phyloP scores from a whole-genome alignment of 257 asterid species.

The Solanum tacnaense region DNA sequence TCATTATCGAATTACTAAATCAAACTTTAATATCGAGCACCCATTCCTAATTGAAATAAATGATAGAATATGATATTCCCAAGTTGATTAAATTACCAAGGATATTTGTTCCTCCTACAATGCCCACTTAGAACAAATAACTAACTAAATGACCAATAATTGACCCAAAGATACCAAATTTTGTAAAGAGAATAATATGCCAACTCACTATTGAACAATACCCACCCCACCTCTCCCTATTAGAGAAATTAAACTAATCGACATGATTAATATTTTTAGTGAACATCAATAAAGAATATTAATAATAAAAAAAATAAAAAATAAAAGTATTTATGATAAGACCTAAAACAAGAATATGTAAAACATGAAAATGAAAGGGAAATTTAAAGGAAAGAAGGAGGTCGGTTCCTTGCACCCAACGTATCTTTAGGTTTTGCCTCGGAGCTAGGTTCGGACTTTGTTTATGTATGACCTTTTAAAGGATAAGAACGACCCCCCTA shows the following conservation, averaged over 20 bases:
- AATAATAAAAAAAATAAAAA: too few species aligned
- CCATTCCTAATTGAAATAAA: neutral
- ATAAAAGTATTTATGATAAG: neutral
- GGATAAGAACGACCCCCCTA: conserved; percentile 5
- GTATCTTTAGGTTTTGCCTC: conserved; percentile 6
- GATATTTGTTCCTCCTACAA: neutral
- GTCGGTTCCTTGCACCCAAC: conserved; percentile 12
- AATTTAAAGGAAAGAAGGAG: neutral
- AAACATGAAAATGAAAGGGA: neutral
- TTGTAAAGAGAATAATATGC: neutral
- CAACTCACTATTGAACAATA: neutral
- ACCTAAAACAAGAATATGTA: neutral
- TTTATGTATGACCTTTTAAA: conserved; percentile 1
- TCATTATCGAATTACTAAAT: neutral
- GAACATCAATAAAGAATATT: neutral
- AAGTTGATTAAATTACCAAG: neutral
- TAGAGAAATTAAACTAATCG: neutral
- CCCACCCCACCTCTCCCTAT: neutral
- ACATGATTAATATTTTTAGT: neutral
- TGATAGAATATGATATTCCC: neutral
- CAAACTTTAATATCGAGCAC: neutral
- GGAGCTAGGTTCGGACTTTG: conserved; percentile 8
- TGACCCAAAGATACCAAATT: neutral
- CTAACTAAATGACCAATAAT: neutral
- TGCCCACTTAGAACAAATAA: neutral